Conservation (phyloP, 805 yeast genomes). For the Starmerella vitae region DNA sequence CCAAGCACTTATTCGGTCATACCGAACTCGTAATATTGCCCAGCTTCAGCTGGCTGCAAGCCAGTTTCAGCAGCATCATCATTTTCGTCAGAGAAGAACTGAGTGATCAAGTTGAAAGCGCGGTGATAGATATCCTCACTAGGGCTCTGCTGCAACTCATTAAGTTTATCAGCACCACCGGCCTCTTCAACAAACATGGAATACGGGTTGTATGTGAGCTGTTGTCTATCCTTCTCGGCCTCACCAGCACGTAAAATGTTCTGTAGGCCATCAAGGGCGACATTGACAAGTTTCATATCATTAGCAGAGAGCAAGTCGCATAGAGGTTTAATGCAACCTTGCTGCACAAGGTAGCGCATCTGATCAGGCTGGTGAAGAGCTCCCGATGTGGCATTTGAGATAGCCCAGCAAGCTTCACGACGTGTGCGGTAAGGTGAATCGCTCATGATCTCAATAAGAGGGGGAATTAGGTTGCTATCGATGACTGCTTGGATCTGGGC, state of each 20-base stretch:
- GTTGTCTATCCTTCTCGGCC: constrained; percentile 66
- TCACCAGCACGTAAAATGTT: constrained; percentile 92
- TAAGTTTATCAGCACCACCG: constrained; percentile 94
- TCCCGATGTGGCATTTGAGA: constrained; percentile 94
- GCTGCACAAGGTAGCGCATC: constrained; percentile 79
- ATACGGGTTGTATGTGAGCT: constrained; percentile 61
- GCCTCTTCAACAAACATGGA: constrained; percentile 93
- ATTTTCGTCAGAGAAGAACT: constrained; percentile 57
- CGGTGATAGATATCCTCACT: constrained; percentile 87
- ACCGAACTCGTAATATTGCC: constrained; percentile 82
- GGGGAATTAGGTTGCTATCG: constrained; percentile 87
- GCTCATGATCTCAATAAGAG: constrained; percentile 60
- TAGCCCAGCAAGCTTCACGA: constrained; percentile 99
- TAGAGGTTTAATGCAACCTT: constrained; percentile 94
- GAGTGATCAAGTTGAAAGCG: constrained; percentile 80
- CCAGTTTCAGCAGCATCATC: constrained; percentile 58
- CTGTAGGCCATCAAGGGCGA: constrained; percentile 87
- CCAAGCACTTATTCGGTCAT: constrained; percentile 1
- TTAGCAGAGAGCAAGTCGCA: constrained; percentile 83
- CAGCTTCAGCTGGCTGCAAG: constrained; percentile 60
- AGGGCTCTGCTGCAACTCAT: constrained; percentile 79
- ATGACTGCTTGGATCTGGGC: constrained; percentile 95
- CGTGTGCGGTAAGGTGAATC: constrained; percentile 89
- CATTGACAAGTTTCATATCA: constrained; percentile 85
- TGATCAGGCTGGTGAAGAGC: constrained; percentile 86